Evolutionary conservation across 805 yeast genomes (phyloP), one percentile per base, ranked within the genome.

Genomic region (Candida ficus): DNA sequence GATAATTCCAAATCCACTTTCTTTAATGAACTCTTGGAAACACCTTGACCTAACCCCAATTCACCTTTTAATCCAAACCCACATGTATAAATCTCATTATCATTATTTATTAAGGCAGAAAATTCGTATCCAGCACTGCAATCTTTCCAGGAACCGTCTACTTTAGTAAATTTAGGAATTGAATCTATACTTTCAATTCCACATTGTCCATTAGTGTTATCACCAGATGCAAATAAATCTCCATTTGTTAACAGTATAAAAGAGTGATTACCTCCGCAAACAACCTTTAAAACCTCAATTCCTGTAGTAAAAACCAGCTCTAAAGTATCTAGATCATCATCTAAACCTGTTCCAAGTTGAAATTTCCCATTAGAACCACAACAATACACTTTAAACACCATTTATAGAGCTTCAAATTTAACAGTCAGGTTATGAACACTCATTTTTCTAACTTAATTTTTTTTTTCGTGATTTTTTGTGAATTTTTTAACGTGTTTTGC

Each of bases 261-360:
- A 0, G 95, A 81, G 57, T 91, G 97, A 51, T 90, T 90, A 0
- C 98, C 97, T 4, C 96, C 97, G 50, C 89, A 78, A 1, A 69
- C 72, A 11, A 89, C 66, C 48, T 67, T 65, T 36, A 54, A 39
- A 0, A 80, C 71, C n/a, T 38, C 42, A 7, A 13, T 42, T 33
- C 30, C 43, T 2, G 25, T 18, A 16, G 7, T 37, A 36, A 29
- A 43, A 19, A 51, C 54, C 2, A 23, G 19, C 16, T 40, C 39
- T 14, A 71, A 60, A 10, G 37, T 46, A 18, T 58, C 49, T 8
- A 63, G 42, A 57, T 83, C 97, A 2, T 71, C 71, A 27, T 63
- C 60, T 46, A 78, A 61, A 6, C 68, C 71, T 29, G 70, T 57
- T 29, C 96, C 95, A 35, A 90, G 69, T 56, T 90, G 98, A 42